Percentiles rank a stretch among this genome's conserved stretches.
These are phyloP conservation scores for Candida andamanensis DNA, from an alignment of 805 yeast species.

Conservation along the genomic window DNA sequence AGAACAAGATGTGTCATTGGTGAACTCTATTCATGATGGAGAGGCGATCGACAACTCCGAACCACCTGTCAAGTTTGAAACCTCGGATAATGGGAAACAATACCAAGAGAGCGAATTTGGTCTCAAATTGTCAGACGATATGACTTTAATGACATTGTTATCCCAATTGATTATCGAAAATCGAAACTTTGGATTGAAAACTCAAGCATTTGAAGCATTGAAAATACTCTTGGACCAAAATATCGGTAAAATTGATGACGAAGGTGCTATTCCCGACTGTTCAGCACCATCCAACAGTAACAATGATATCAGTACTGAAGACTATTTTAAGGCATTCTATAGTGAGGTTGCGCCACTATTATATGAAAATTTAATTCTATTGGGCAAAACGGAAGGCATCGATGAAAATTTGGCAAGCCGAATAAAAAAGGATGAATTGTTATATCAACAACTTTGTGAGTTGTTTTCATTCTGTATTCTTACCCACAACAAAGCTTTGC, in stretches of 20 bases:
- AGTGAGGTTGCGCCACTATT: conserved; percentile 53
- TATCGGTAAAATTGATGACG: conserved; percentile 20
- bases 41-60: conserved; percentile 26
- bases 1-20: conserved; percentile 73
- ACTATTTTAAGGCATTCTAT: conserved; percentile 59
- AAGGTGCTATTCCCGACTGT: conserved; percentile 6
- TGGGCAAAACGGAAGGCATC: conserved; percentile 14
- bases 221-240: conserved; percentile 65
- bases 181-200: conserved; percentile 63
- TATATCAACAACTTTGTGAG: conserved; percentile 62
- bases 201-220: conserved; percentile 81
- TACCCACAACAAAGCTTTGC: conserved; percentile 53
- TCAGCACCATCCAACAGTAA: conserved; percentile 1
- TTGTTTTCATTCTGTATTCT: conserved; percentile 61
- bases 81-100: conserved; percentile 7
- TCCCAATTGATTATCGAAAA: conserved; percentile 60
- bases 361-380: conserved; percentile 44
- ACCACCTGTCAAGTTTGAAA: conserved; percentile 14
- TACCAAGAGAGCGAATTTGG: conserved; percentile 7
- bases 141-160: conserved; percentile 52
- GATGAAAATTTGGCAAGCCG: conserved; percentile 3
- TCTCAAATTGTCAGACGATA: conserved; percentile 45
- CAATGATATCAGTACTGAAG: conserved; percentile 32
- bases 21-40: conserved; percentile 34
- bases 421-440: conserved; percentile 30